A percentile compares a stretch with the other conserved stretches of the same genome.
These are phyloP conservation scores for Hydnomerulius pinastri DNA, from an alignment of 768 basidiomycete genomes.

Conservation along the genomic window DNA sequence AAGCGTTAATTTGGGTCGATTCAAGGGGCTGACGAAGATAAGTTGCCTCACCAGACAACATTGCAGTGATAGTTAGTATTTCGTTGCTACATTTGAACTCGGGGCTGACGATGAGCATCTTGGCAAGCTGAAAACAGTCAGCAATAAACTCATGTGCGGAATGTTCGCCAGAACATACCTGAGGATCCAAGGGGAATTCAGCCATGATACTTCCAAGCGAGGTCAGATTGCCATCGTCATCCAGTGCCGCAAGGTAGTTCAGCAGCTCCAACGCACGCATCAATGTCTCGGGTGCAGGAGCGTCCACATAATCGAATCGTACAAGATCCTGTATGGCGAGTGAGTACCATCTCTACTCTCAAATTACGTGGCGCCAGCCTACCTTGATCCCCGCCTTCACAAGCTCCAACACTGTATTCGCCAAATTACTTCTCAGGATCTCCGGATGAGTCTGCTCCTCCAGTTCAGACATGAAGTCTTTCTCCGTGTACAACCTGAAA, in stretches of 20 bases:
- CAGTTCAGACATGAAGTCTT: slow-evolving; percentile 93
- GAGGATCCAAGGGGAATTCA: slow-evolving; percentile 98
- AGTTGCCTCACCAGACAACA: slow-evolving; percentile 80
- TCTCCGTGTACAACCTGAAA: slow-evolving; percentile 95
- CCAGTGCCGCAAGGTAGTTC: slow-evolving; percentile 89
- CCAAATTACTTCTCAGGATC: slow-evolving; percentile 90
- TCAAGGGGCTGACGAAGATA: neutral
- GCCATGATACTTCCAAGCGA: slow-evolving; percentile 90
- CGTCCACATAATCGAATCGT: slow-evolving; percentile 86
- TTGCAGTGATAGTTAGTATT: slow-evolving; percentile 91
- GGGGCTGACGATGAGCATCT: slow-evolving; percentile 91
- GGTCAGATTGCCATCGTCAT: slow-evolving; percentile 93
- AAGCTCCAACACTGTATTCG: slow-evolving; percentile 90
- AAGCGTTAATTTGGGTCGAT: no score
- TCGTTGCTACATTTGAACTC: slow-evolving; percentile 97
- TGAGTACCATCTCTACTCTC: slow-evolving; percentile 1
- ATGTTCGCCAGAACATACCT: slow-evolving; percentile 49
- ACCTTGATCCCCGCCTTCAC: slow-evolving; percentile 93
- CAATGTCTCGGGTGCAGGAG: slow-evolving; percentile 92
- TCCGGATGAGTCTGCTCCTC: slow-evolving; percentile 98
- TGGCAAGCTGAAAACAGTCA: slow-evolving; percentile 59
- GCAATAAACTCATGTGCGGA: neutral
- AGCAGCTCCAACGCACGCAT: slow-evolving; percentile 96
- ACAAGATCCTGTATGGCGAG: slow-evolving; percentile 67
- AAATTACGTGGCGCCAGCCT: no score